Evolutionary conservation across 306 rosid species (phyloP).

Genomic region (Inga leiocalycina): DNA sequence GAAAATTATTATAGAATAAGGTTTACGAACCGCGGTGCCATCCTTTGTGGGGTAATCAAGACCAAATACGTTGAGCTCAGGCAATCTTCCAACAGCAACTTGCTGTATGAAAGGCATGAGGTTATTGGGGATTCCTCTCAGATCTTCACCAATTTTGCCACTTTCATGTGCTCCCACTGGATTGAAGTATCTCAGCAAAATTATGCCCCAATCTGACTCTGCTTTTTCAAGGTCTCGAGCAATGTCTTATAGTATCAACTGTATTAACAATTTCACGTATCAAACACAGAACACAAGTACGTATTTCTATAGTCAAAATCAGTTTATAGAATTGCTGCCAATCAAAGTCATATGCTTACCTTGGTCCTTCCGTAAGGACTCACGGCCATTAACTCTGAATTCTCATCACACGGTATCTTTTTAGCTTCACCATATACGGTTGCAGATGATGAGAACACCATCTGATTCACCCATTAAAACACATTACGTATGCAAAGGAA

Average conservation of each 20-base stretch:
- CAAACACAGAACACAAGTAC: constrained; percentile 20
- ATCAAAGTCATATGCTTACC: constrained; percentile 41
- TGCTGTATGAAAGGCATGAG: constrained; percentile 98
- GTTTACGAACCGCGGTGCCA: constrained; percentile 81
- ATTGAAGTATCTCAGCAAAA: constrained; percentile 85
- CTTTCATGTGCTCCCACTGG: constrained; percentile 98
- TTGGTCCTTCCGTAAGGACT: constrained; percentile 93
- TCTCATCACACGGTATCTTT: constrained; percentile 79
- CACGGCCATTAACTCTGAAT: constrained; percentile 63
- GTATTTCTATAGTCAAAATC: neutral
- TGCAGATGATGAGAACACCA: constrained; percentile 96
- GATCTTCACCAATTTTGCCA: constrained; percentile 95
- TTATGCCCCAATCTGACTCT: constrained; percentile 80
- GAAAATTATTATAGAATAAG: neutral
- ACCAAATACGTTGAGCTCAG: constrained; percentile 84
- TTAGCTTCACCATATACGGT: constrained; percentile 93
- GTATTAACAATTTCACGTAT: constrained; percentile 15
- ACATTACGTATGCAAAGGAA: neutral
- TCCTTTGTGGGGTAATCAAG: constrained; percentile 86
- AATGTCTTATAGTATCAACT: constrained; percentile 91
- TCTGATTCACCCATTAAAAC: constrained; percentile 33
- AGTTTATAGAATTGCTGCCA: neutral
- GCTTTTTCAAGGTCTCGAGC: constrained; percentile 79
- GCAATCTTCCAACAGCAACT: constrained; percentile 90
- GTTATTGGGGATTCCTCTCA: constrained; percentile 92